A percentile compares a stretch with the other conserved stretches of the same genome.
Evolutionary conservation across 371 early-diverging fungal species (phyloP).

Genomic region (Circinella umbellata): DNA sequence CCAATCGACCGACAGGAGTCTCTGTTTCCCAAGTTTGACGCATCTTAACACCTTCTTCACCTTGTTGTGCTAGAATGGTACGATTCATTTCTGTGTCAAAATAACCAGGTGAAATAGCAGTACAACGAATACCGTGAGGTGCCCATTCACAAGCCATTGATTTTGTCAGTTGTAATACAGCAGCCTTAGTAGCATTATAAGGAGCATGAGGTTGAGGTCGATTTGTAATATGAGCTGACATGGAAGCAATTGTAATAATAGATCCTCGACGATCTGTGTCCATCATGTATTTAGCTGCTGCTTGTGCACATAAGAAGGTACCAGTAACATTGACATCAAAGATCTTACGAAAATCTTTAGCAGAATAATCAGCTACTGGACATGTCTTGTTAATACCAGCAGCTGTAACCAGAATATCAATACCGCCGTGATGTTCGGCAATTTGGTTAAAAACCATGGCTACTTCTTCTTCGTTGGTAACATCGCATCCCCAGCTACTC

Average conservation of each 20-base stretch:
- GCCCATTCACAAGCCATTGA: slow-evolving; percentile 56
- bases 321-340: slow-evolving; percentile 43
- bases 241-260: slow-evolving; percentile 6
- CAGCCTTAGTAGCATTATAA: slow-evolving; percentile 53
- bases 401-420: slow-evolving; percentile 37
- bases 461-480: slow-evolving; percentile 38
- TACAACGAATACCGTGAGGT: slow-evolving; percentile 42
- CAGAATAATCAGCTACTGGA: slow-evolving; percentile 29
- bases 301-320: slow-evolving; percentile 39
- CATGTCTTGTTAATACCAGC: slow-evolving; percentile 32
- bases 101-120: slow-evolving; percentile 46
- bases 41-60: slow-evolving; percentile 34
- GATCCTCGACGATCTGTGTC: slow-evolving; percentile 38
- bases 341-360: slow-evolving; percentile 29
- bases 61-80: slow-evolving; percentile 35
- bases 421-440: slow-evolving; percentile 27
- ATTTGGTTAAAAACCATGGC: slow-evolving; percentile 34
- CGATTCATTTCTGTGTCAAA: slow-evolving; percentile 49
- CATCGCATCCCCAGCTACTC: slow-evolving; percentile 46
- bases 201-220: slow-evolving; percentile 43
- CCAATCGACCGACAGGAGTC: slow-evolving; percentile 41
- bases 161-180: slow-evolving; percentile 46
- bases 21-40: slow-evolving; percentile 39
- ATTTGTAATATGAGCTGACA: slow-evolving; percentile 44
- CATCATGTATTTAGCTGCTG: slow-evolving; percentile 33